phyloP scores from a whole-genome alignment of 2,329 filamentous ascomycete genomes.

The Aureobasidium sp. region DNA sequence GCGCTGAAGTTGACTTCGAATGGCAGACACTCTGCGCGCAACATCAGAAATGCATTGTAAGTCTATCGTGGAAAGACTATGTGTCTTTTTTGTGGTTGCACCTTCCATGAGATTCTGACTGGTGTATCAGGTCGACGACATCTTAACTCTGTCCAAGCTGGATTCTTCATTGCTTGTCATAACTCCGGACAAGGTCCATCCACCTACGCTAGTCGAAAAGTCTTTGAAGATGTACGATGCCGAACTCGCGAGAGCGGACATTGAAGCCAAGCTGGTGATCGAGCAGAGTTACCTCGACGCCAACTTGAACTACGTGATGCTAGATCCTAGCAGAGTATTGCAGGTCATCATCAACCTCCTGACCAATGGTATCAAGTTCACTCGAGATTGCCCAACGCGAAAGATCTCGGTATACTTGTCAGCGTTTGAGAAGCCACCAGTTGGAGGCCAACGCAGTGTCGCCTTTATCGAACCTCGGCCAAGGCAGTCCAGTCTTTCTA shows the following conservation, averaged over 20 bases:
- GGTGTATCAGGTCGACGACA: slow-evolving; percentile 34
- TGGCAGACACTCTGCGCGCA: slow-evolving; percentile 1
- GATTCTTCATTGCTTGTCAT: slow-evolving; percentile 31
- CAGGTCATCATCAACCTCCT: slow-evolving; percentile 39
- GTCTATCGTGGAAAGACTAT: not conserved
- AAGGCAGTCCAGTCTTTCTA: slow-evolving; percentile 5
- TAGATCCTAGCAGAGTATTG: slow-evolving; percentile 38
- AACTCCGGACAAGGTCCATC: slow-evolving; percentile 34
- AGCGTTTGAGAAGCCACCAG: slow-evolving; percentile 29
- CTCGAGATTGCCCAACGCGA: slow-evolving; percentile 26
- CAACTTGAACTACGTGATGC: slow-evolving; percentile 30
- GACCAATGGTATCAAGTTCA: slow-evolving; percentile 44
- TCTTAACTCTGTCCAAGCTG: slow-evolving; percentile 37
- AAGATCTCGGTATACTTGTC: slow-evolving; percentile 35
- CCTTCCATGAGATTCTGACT: not conserved
- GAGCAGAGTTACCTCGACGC: slow-evolving; percentile 33
- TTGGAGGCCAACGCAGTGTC: slow-evolving; percentile 28
- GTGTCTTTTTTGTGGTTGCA: no score
- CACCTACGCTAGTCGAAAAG: slow-evolving; percentile 30
- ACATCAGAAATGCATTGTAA: slow-evolving; percentile 6
- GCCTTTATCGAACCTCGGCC: slow-evolving; percentile 28
- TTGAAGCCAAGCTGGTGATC: slow-evolving; percentile 27
- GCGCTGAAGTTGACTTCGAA: not conserved
- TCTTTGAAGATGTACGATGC: slow-evolving; percentile 34
- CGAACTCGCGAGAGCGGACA: slow-evolving; percentile 31